Base-by-base conservation (phyloP, 805 yeast species). In the Yarrowia sp. region DNA sequence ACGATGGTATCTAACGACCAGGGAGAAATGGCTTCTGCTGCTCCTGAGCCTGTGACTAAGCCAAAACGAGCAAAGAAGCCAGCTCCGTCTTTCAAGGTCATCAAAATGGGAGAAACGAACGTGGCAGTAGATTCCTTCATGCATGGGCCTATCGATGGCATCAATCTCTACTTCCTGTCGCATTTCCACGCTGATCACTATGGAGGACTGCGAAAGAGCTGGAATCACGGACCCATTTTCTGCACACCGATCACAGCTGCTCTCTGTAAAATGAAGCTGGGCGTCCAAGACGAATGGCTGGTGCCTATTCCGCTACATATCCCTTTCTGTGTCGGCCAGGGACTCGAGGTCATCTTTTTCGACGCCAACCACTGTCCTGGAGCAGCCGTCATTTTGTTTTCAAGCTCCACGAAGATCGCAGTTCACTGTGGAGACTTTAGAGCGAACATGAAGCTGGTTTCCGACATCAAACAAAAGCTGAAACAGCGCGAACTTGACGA, bases 301-400 rank as follows among this genome's bases (percentile, higher is more conserved):
- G 66, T 76, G 1, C 68, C 70, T 2, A 65, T 84, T 2, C 80
- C 81, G 1, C 73, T 83, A 66, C 74, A 83, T 35, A 71, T 72
- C 53, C 69, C 75, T 16, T 67, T 76, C 51, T 71, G 74, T 33
- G 69, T 81, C 6, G 79, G 82, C 14, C 74, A 73, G 0, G 73
- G 69, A 18, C 76, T 81, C 0, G 77, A 77, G 33, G 91, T 90
- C 0, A 81, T 84, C 0, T 76, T 85, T 12, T 73, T 87, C 6
- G 91, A 89, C 67, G 99, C 98, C 0, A 93, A 94, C 68, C 99
- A 94, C 73, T 94, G 99, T 73, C 99, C 99, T 1, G 99, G 99
- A 1, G 90, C 97, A 2, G 90, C 84, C 0, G 81, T 94, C 0
- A 88, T 92, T 64, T 73, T 91, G 12, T 87, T 90, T 68, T 86